Evolutionary conservation across 495 filamentous ascomycete genomes (phyloP).

Genomic region (Apodospora peruviana): DNA sequence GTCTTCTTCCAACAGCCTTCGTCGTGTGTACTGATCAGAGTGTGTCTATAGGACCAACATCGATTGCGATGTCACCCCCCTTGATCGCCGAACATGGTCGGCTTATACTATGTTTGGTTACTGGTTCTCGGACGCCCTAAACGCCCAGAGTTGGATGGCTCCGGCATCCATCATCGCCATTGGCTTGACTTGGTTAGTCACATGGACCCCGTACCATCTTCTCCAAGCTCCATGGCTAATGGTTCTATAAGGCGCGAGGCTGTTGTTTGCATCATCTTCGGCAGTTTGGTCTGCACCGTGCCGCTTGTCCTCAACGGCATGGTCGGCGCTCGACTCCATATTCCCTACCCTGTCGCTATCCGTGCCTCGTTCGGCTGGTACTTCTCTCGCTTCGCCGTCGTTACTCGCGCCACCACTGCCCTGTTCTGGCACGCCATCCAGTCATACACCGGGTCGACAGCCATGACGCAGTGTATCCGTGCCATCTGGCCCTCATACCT

Average conservation of each 20-base stretch:
- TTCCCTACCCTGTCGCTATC: conserved; percentile 37
- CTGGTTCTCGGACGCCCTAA: conserved; percentile 43
- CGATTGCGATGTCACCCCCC: conserved; percentile 41
- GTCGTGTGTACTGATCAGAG: too few relatives aligned
- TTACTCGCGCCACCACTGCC: conserved; percentile 37
- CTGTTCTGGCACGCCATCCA: conserved; percentile 46
- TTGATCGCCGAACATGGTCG: conserved; percentile 38
- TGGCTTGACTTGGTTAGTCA: conserved; percentile 40
- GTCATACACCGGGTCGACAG: conserved; percentile 36
- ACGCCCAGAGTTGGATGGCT: conserved; percentile 36
- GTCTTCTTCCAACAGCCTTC: not conserved
- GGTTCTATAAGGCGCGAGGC: conserved; percentile 27
- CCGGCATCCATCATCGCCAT: conserved; percentile 43
- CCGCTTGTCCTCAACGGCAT: conserved; percentile 44
- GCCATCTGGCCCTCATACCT: conserved; percentile 41
- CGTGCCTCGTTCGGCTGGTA: conserved; percentile 40
- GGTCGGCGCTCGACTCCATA: conserved; percentile 39
- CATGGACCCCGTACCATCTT: not conserved
- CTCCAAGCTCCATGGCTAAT: not conserved
- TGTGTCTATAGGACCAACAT: conserved; percentile 32
- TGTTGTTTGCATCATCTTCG: conserved; percentile 34
- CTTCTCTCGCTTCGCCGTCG: conserved; percentile 33
- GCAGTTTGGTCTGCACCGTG: conserved; percentile 31
- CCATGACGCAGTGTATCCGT: conserved; percentile 37
- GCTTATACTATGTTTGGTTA: conserved; percentile 40